phyloP scores from a whole-genome alignment of 2,329 filamentous ascomycete genomes.

The Neonectria hederae region DNA sequence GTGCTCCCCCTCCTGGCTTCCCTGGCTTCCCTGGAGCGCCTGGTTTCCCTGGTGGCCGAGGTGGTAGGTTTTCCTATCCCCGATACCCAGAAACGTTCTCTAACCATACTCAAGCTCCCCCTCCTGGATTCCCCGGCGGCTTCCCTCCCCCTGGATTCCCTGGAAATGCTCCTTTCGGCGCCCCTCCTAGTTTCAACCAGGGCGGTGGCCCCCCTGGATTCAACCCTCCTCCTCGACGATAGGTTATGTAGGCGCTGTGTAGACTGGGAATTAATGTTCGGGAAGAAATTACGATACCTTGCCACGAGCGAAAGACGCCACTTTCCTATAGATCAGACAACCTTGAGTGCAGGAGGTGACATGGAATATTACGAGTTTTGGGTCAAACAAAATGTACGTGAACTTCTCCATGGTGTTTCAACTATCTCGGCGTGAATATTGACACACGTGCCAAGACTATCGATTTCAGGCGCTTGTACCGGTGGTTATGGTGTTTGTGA shows the following conservation, averaged over 20 bases:
- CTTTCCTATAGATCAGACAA: conserved; percentile 33
- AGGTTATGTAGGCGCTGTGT: conserved; percentile 44
- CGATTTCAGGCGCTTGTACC: conserved; percentile 2
- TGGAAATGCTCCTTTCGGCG: conserved; percentile 38
- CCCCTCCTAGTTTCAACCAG: conserved; percentile 62
- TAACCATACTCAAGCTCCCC: conserved; percentile 53
- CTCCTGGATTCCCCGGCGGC: conserved; percentile 57
- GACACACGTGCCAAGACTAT: conserved; percentile 36
- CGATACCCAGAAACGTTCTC: conserved; percentile 27
- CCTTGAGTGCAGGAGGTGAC: conserved; percentile 27
- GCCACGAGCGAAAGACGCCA: conserved; percentile 33
- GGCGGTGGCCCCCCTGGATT: conserved; percentile 72
- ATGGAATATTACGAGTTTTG: conserved; percentile 38
- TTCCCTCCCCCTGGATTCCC: conserved; percentile 61
- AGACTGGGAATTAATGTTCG: conserved; percentile 38
- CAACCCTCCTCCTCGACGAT: conserved; percentile 75
- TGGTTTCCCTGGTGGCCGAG: conserved; percentile 58
- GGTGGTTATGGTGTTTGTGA: conserved; percentile 4
- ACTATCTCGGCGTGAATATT: conserved; percentile 39
- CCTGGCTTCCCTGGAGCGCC: conserved; percentile 62
- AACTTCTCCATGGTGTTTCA: conserved; percentile 38
- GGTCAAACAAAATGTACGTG: conserved; percentile 45
- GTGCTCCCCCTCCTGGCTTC: conserved; percentile 69
- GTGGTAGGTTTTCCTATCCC: conserved; percentile 56
- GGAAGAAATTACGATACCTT: conserved; percentile 40